A percentile compares a stretch with the other conserved stretches of the same genome.
Conservation (phyloP, 768 basidiomycete species). For the Agaricus sinodeliciosus region DNA sequence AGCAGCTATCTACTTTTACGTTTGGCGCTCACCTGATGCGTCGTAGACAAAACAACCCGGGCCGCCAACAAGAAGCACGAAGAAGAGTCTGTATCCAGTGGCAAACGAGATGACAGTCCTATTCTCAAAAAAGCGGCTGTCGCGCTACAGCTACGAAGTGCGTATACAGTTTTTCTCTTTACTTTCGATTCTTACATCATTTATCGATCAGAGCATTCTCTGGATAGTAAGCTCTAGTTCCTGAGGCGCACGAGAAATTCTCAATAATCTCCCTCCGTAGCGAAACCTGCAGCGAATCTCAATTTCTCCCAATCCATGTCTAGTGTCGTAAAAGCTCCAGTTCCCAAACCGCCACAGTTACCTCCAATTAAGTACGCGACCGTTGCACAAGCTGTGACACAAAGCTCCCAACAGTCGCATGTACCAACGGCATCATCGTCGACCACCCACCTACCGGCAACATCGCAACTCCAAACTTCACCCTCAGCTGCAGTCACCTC, state of each 20-base stretch:
- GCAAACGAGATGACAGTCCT: slow-evolving; percentile 74
- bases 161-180: slow-evolving; percentile 22
- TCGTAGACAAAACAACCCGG: slow-evolving; percentile 56
- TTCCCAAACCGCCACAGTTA: slow-evolving; percentile 47
- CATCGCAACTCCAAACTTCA: slow-evolving; percentile 16
- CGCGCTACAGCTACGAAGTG: slow-evolving; percentile 65
- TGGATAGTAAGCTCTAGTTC: slow-evolving; percentile 47
- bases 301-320: slow-evolving; percentile 77
- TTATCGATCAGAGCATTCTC: slow-evolving; percentile 51
- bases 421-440: slow-evolving; percentile 41
- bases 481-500: slow-evolving; percentile 33
- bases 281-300: slow-evolving; percentile 74
- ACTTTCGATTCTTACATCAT: slow-evolving; percentile 12
- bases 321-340: slow-evolving; percentile 66
- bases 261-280: slow-evolving; percentile 22
- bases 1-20: slow-evolving; percentile 2
- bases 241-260: slow-evolving; percentile 8
- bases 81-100: slow-evolving; percentile 68
- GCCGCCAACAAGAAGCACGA: slow-evolving; percentile 71
- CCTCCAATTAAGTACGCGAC: slow-evolving; percentile 88
- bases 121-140: slow-evolving; percentile 70
- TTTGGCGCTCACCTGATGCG: neutral
- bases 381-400: slow-evolving; percentile 64
- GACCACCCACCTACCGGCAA: slow-evolving; percentile 21
- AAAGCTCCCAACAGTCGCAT: slow-evolving; percentile 23